These are phyloP conservation scores for Auricularia sp. DNA, from an alignment of 768 basidiomycete species.

Conservation along the genomic window DNA sequence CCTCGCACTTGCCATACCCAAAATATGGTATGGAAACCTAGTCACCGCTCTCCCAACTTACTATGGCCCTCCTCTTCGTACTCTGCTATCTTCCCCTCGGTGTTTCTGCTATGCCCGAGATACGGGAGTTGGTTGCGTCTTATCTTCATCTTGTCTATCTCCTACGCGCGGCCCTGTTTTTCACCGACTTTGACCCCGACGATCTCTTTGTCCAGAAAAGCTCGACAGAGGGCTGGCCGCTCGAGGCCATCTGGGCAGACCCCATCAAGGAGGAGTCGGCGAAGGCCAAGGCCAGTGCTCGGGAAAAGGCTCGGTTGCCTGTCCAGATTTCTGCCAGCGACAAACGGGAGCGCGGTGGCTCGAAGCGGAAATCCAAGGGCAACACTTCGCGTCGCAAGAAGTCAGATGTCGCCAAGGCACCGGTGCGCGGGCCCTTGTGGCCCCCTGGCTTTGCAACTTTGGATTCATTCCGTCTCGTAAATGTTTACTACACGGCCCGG, in stretches of 20 bases:
- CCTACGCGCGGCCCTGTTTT: background rate
- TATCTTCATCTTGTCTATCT: background rate
- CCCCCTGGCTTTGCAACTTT: background rate
- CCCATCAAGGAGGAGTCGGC: background rate
- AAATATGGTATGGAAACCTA: too few relatives aligned
- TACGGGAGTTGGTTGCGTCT: background rate
- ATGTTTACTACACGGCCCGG: background rate
- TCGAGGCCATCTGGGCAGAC: background rate
- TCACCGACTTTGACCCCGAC: background rate
- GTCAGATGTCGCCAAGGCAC: background rate
- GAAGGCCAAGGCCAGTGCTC: background rate
- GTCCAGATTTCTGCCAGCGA: background rate
- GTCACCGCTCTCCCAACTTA: too few relatives aligned
- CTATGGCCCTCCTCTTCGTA: too few relatives aligned
- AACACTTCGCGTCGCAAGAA: too few relatives aligned
- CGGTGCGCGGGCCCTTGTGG: background rate
- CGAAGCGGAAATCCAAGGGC: background rate
- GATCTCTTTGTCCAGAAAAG: background rate
- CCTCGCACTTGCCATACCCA: too few relatives aligned
- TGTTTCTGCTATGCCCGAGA: background rate
- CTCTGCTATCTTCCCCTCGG: too few relatives aligned
- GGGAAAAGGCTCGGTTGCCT: background rate
- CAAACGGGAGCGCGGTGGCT: background rate
- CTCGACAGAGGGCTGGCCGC: background rate
- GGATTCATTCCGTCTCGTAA: background rate